Evolutionary conservation across 495 filamentous ascomycete genomes (phyloP), one percentile per base, ranked within the genome.

Genomic region (Staphylotrichum tortipilum): DNA sequence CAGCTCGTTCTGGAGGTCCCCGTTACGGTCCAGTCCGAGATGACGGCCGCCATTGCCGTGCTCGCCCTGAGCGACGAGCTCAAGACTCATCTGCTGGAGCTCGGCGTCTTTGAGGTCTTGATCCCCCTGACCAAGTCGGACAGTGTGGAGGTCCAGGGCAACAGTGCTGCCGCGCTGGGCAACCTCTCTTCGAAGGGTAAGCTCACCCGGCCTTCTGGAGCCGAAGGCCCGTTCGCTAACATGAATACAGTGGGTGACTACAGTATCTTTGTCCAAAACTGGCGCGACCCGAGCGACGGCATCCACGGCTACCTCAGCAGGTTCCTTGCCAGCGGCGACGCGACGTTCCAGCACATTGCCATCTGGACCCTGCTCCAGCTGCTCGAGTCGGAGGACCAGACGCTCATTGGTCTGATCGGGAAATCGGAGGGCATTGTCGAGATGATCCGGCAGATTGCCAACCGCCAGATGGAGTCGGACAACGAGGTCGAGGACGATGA

Each of bases 41-140:
- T 98, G 92, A 98, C 92, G 21, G 92, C 92, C 23, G 92, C 92
- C 3, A 97, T 98, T 64, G 92, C 92, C 37, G 92, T 98, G n/a
- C 75, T 98, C 44, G 92, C 92, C 17, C 69, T 98, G 50, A 95
- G 89, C 59, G 92, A 98, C 61, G 92, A 98, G 45, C 78, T 98
- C 37, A 98, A 98, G 64, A 81, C 84, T 2, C 84, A 94, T 60
- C 76, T 98, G 8, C 73, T 97, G n/a, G 86, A 85, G 47, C 77
- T 97, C 3, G 94, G 94, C 12, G 90, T 98, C 3, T 96, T 97
- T 58, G 92, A 97, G 60, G 90, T 97, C 12, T 68, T 98, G 49
- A 96, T 98, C 42, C 92, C 92, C 42, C 75, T 98, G 41, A 98
- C 92, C 3, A 88, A 87, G 55, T 95, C 90, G 0, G 84, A 89